Conservation (phyloP, 2,329 filamentous ascomycete genomes). For the Pleoardoris graminearum region DNA sequence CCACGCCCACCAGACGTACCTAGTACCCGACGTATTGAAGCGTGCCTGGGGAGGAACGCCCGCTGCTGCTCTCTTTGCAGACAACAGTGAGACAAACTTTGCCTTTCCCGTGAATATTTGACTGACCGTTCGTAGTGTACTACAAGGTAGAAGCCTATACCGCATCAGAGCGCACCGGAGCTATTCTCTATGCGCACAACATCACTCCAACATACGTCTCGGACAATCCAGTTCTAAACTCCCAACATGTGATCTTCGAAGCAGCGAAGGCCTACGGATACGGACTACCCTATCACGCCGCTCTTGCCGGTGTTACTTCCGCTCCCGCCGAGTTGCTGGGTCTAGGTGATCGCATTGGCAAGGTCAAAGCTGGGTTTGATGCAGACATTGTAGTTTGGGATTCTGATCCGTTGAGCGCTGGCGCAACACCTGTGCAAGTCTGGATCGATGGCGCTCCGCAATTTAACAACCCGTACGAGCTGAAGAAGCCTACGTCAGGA, state of each 20-base stretch:
- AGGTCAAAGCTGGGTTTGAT: conserved; percentile 47
- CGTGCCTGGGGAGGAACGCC: conserved; percentile 45
- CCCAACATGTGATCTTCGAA: conserved; percentile 69
- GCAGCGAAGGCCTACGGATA: conserved; percentile 51
- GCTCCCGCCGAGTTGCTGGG: conserved; percentile 47
- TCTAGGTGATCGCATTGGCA: conserved; percentile 46
- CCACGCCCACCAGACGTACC: conserved; percentile 68
- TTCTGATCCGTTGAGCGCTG: conserved; percentile 46
- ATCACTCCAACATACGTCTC: conserved; percentile 70
- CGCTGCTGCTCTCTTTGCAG: conserved; percentile 65
- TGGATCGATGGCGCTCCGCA: conserved; percentile 54
- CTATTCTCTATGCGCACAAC: conserved; percentile 66
- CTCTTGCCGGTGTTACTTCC: conserved; percentile 46
- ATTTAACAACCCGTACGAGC: conserved; percentile 47
- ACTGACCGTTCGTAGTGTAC: conserved; percentile 51
- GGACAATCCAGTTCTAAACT: conserved; percentile 71
- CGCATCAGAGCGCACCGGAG: conserved; percentile 68
- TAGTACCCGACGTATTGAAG: conserved; percentile 64
- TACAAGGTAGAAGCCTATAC: conserved; percentile 71
- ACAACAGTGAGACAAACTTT: conserved; percentile 54
- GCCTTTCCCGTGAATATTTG: not conserved
- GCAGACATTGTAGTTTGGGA: conserved; percentile 52
- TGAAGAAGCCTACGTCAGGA: conserved; percentile 23
- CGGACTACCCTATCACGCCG: conserved; percentile 48
- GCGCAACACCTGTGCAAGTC: conserved; percentile 47